phyloP scores from a whole-genome alignment of 192 early-diverging fungal genomes.

The Rhizophlyctis rosea region DNA sequence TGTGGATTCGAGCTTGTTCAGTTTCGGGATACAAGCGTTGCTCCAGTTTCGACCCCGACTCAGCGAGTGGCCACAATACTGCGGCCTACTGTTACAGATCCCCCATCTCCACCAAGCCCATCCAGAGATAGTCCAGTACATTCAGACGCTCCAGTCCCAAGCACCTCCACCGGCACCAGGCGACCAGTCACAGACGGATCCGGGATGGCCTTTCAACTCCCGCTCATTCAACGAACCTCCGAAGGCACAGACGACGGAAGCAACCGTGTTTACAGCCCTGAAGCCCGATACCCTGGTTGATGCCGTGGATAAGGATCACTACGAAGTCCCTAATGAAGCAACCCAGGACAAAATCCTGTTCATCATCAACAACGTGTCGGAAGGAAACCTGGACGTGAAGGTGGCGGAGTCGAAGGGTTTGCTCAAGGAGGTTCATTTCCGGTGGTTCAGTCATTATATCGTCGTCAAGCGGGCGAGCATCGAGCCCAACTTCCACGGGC shows the following conservation, averaged over 20 bases:
- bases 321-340: slow-evolving; percentile 55
- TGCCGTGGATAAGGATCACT: slow-evolving; percentile 39
- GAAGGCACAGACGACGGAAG: slow-evolving; percentile 25
- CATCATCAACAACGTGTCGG: slow-evolving; percentile 93
- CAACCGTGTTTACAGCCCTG: slow-evolving; percentile 62
- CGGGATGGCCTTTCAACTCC: slow-evolving; percentile 11
- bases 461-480: slow-evolving; percentile 93
- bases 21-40: slow-evolving; percentile 86
- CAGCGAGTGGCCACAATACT: slow-evolving; percentile 88
- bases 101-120: slow-evolving; percentile 72
- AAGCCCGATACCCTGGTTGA: slow-evolving; percentile 50
- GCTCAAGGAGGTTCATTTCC: slow-evolving; percentile 58
- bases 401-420: slow-evolving; percentile 71
- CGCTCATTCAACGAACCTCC: background rate
- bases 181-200: slow-evolving; percentile 21
- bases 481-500: slow-evolving; percentile 93
- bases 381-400: slow-evolving; percentile 80
- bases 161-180: background rate
- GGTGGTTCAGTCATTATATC: slow-evolving; percentile 95
- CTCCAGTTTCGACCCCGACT: slow-evolving; percentile 79
- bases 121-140: slow-evolving; percentile 68
- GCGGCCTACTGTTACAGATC: slow-evolving; percentile 78
- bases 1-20: slow-evolving; percentile 76
- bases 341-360: slow-evolving; percentile 93
- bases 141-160: slow-evolving; percentile 47